Evolutionary conservation across 2,329 filamentous ascomycete species (phyloP), one percentile per base, ranked within the genome.

Genomic region (Talaromyces amestolkiae): DNA sequence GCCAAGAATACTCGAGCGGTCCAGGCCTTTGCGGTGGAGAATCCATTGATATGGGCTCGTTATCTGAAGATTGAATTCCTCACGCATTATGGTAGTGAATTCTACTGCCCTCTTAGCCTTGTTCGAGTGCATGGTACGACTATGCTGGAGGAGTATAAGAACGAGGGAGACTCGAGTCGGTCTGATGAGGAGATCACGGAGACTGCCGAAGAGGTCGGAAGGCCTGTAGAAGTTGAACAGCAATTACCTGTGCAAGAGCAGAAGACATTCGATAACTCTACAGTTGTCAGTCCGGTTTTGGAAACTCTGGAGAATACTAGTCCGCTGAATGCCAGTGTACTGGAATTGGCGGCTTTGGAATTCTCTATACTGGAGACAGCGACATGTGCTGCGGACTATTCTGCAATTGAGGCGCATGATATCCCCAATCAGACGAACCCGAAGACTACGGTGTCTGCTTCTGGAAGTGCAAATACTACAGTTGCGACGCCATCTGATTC

Each of bases 61-160:
- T 99, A 98, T 78, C 79, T 99, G 49, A 88, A 92, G 27, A 88
- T 99, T 66, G 95, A 99, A 74, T 95, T 98, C 69, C 77, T 98
- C 58, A 92, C 88, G 4, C 94, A 99, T 75, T 99, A 94, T 76
- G 95, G 95, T 9, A 96, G 93, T 71, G 95, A 99, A 75, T 99
- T 91, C 76, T 99, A 97, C 76, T 99, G 95, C 73, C 95, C 95
- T 0, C 82, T 99, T 17, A 97, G 94, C 67, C 80, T 99, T 19
- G 82, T 99, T 62, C 87, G 95, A 63, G 91, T 99, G 5, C 95
- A 99, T 77, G 95, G 95, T 7, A 97, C 88, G 22, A 90, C 94
- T 0, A 95, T 97, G 82, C 91, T 99, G 88, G 87, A 98, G 72
- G 93, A 99, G 75, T 93, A 94, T 65, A 92, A 91, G 81, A 92